Evolutionary conservation across 768 basidiomycete species (phyloP).

Genomic region (Hortiboletus campestris): DNA sequence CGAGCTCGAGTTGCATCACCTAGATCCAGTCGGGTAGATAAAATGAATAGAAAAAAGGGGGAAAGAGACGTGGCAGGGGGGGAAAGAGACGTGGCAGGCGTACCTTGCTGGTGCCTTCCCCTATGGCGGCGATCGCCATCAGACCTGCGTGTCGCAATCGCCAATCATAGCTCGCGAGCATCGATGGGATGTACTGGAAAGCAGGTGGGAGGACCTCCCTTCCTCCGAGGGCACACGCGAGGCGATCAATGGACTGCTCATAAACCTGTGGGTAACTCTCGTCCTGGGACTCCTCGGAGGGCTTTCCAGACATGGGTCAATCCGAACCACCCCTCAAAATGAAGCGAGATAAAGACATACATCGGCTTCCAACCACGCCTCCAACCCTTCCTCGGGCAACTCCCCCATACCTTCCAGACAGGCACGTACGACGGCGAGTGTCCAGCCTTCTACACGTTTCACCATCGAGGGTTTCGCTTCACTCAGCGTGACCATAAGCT

Average conservation of each 20-base stretch:
- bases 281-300: constrained; percentile 56
- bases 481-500: constrained; percentile 79
- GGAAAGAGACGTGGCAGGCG: background rate
- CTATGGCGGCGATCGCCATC: constrained; percentile 84
- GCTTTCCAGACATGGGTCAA: constrained; percentile 38
- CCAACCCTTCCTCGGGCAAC: constrained; percentile 58
- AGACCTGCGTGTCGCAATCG: constrained; percentile 79
- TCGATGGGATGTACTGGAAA: constrained; percentile 79
- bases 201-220: constrained; percentile 72
- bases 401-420: constrained; percentile 84
- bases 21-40: constrained; percentile 19
- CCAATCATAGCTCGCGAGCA: constrained; percentile 85
- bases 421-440: constrained; percentile 63
- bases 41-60: background rate
- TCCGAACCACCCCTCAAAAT: background rate
- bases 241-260: constrained; percentile 79
- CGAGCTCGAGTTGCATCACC: constrained; percentile 80
- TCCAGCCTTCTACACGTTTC: constrained; percentile 67
- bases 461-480: constrained; percentile 75
- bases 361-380: constrained; percentile 71
- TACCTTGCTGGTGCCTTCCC: constrained; percentile 78
- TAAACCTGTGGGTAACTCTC: constrained; percentile 73
- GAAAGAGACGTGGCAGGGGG: no score
- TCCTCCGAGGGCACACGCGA: constrained; percentile 80
- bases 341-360: constrained; percentile 44